Conservation (phyloP, 495 filamentous ascomycete species). For the Aspergillus homomorphus region DNA sequence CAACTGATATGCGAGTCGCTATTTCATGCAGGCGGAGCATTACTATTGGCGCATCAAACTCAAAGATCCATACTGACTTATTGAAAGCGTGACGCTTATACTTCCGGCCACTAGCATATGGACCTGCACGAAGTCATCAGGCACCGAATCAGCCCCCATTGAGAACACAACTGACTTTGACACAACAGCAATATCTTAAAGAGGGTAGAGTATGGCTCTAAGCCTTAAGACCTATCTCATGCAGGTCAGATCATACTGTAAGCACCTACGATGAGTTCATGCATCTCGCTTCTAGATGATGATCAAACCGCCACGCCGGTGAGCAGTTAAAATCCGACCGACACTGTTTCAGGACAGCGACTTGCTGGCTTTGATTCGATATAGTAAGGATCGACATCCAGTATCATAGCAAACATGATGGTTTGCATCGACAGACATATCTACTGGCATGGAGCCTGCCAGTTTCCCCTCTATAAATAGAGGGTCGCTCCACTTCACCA, state of each 20-base stretch:
- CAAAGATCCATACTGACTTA: too few relatives aligned
- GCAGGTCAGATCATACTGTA: background rate
- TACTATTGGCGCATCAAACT: too few relatives aligned
- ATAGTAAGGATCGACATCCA: background rate
- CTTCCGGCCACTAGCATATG: background rate
- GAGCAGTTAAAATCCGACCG: background rate
- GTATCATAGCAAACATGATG: too few relatives aligned
- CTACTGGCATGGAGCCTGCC: background rate
- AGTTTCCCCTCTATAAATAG: background rate
- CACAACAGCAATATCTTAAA: background rate
- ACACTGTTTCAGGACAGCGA: background rate
- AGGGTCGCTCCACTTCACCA: background rate
- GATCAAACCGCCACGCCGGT: background rate
- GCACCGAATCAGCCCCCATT: background rate
- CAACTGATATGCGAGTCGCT: too few relatives aligned
- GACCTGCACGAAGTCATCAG: background rate
- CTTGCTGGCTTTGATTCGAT: background rate
- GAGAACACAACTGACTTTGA: background rate
- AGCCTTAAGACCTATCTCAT: background rate
- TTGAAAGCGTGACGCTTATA: background rate
- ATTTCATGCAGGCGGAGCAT: too few relatives aligned
- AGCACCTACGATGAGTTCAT: background rate
- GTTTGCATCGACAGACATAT: too few relatives aligned
- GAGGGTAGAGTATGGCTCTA: background rate
- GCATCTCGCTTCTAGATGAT: background rate